phyloP scores from a whole-genome alignment of 352 stramenopile species.

The Globisporangium nodosum region DNA sequence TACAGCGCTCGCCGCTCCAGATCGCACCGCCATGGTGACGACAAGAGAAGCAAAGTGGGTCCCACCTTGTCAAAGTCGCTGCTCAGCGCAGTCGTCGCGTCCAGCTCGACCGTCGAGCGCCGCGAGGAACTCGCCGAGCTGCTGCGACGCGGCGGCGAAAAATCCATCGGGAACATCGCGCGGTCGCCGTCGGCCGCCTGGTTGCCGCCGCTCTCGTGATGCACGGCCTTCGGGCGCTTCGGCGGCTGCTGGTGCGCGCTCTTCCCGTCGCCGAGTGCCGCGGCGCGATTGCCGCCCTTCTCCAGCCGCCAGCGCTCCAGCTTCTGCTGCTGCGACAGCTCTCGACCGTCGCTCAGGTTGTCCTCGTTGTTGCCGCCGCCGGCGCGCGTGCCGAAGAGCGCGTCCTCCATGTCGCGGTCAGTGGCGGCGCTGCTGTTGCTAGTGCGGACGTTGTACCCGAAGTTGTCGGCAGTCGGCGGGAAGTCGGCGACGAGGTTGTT shows the following conservation, averaged over 20 bases:
- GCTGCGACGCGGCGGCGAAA: conserved; percentile 19
- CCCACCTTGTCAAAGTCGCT: conserved; percentile 15
- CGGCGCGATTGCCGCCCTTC: conserved; percentile 7
- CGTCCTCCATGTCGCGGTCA: conserved; percentile 16
- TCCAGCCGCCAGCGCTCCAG: conserved; percentile 18
- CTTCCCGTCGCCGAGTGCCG: neutral
- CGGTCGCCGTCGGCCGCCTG: conserved; percentile 16
- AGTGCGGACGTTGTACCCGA: neutral
- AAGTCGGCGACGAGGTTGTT: conserved; percentile 1
- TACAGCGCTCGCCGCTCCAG: neutral
- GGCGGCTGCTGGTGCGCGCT: conserved; percentile 6
- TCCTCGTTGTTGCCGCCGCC: conserved; percentile 9
- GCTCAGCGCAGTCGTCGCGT: conserved; percentile 1
- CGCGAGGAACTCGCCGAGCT: conserved; percentile 10
- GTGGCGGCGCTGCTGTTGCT: conserved; percentile 1
- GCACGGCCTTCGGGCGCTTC: conserved; percentile 18
- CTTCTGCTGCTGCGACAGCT: conserved; percentile 17
- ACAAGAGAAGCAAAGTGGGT: neutral
- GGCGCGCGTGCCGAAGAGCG: conserved; percentile 10
- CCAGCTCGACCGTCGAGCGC: conserved; percentile 13
- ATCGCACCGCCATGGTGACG: neutral
- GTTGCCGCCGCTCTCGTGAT: conserved; percentile 7
- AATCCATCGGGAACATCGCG: conserved; percentile 10
- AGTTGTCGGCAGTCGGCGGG: neutral
- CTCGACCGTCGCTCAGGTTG: neutral